A percentile compares a stretch with the other conserved stretches of the same genome.
Conservation (phyloP, 306 rosid species). For the Cucumis melo region DNA sequence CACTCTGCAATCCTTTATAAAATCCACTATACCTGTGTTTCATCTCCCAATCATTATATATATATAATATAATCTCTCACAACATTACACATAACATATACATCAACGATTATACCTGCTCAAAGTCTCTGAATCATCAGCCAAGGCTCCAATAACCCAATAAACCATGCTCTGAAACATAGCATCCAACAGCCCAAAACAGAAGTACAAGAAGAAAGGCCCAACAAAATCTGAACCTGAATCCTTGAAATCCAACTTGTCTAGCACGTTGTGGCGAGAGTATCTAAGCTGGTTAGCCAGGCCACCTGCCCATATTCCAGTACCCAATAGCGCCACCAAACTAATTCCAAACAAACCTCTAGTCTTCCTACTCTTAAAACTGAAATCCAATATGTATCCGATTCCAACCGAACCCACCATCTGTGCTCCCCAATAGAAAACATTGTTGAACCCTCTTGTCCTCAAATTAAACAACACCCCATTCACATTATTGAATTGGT, state of each 20-base stretch:
- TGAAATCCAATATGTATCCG: conserved; percentile 71
- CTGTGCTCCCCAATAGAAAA: conserved; percentile 90
- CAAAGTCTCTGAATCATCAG: conserved; percentile 70
- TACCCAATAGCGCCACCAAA: conserved; percentile 39
- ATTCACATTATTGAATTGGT: conserved; percentile 78
- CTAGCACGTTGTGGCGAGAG: not conserved
- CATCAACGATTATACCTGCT: conserved; percentile 51
- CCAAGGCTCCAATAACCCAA: conserved; percentile 86
- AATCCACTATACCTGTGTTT: conserved; percentile 74
- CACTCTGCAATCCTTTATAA: conserved; percentile 88
- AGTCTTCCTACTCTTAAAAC: conserved; percentile 55
- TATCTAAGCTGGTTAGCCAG: conserved; percentile 56
- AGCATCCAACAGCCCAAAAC: conserved; percentile 77
- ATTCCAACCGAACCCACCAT: conserved; percentile 77
- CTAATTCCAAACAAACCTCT: conserved; percentile 60
- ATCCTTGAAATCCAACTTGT: conserved; percentile 51
- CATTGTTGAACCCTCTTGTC: conserved; percentile 85
- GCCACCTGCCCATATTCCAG: conserved; percentile 75
- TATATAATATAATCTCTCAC: no score
- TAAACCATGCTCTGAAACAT: conserved; percentile 81
- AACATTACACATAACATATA: not conserved
- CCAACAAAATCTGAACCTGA: conserved; percentile 45
- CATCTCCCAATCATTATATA: not conserved
- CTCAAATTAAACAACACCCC: conserved; percentile 48
- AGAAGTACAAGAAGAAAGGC: conserved; percentile 63